Evolutionary conservation across 2,329 filamentous ascomycete species (phyloP).

Genomic region (Aspergillus sergii): DNA sequence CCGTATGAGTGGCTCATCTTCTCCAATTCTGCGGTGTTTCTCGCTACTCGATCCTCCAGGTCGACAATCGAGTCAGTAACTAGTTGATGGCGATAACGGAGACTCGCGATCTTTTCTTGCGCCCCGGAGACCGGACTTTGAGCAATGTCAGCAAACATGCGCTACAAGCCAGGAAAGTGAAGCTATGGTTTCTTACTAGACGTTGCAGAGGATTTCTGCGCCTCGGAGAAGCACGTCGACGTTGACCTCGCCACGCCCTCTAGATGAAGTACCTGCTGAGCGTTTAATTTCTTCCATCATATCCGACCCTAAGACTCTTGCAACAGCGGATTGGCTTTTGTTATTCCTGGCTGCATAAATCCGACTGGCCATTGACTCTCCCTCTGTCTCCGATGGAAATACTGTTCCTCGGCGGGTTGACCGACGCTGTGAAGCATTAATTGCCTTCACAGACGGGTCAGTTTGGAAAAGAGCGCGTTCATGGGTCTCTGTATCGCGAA

Average conservation of each 20-base stretch:
- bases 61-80: conserved; percentile 74
- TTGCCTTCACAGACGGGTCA: conserved; percentile 64
- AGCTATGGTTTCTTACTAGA: conserved; percentile 63
- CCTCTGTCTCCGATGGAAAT: conserved; percentile 44
- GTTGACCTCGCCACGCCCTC: conserved; percentile 71
- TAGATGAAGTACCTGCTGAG: conserved; percentile 58
- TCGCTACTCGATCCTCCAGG: conserved; percentile 77
- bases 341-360: conserved; percentile 58
- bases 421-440: conserved; percentile 51
- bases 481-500: conserved; percentile 92
- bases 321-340: conserved; percentile 77
- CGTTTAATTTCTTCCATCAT: conserved; percentile 78
- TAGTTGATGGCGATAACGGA: conserved; percentile 72
- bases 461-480: conserved; percentile 95
- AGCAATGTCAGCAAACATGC: conserved; percentile 17
- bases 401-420: conserved; percentile 53
- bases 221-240: conserved; percentile 82
- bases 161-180: not conserved
- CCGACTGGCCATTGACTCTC: conserved; percentile 48
- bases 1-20: conserved; percentile 65
- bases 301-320: conserved; percentile 83
- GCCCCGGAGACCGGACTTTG: conserved; percentile 74
- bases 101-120: conserved; percentile 70
- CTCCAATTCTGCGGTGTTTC: conserved; percentile 73
- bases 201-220: conserved; percentile 84